Evolutionary conservation across 305 asterid species (phyloP), one percentile per base, ranked within the genome.

Genomic region (Fraxinus angustifolia): DNA sequence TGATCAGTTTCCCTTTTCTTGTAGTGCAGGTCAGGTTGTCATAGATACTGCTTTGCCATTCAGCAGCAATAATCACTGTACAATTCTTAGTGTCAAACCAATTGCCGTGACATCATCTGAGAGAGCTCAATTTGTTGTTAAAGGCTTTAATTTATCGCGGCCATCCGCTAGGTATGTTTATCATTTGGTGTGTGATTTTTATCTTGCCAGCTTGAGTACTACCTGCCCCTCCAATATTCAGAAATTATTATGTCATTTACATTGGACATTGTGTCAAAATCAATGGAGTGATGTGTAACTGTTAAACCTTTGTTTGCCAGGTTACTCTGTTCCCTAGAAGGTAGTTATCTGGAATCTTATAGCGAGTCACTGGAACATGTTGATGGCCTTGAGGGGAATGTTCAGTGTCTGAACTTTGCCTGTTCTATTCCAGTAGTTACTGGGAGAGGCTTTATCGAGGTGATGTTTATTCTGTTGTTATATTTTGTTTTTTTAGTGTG

Each of bases 371-470:
- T 83, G 77, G 91, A 90, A 79, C 79, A 79, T 76, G 84, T 78
- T 79, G 90, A 85, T 74, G 79, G 75, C 79, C 48, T 73, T 35
- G 88, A 85, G 83, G 89, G 84, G 72, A 81, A 83, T 70, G 85
- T 86, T 81, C 90, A 89, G 62, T 86, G 80, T 81, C 81, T 91
- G 28, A 86, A 82, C 78, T 87, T 90, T 71, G 85, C 94, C 17
- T 91, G 92, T 76, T 84, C 89, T 65, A 76, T 89, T 70, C 94
- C 97, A 36, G 90, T 86, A 48, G 86, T 88, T 14, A 81, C 80
- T 50, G 97, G 97, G 82, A 88, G 97, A 89, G 97, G 96, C 82
- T 93, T 93, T 83, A 84, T 91, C 58, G 97, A 93, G 97, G 97
- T 93, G 78, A 74, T 73, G 36, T 67, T 75, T 65, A 23, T 75